Conservation (phyloP, 2,329 filamentous ascomycete genomes). For the Zasmidium citrigriseum region DNA sequence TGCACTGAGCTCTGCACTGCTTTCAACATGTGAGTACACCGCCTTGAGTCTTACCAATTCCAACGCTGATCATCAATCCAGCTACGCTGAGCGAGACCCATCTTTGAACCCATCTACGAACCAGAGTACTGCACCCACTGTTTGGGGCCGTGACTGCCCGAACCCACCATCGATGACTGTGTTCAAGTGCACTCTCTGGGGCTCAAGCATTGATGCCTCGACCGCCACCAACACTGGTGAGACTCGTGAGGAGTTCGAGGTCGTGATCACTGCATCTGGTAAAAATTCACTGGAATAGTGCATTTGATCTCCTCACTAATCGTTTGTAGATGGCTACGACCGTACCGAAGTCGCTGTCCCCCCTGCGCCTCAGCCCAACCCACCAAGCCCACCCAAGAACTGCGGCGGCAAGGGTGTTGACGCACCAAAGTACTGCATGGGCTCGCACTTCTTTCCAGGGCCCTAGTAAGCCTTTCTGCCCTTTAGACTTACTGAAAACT, state of each 20-base stretch:
- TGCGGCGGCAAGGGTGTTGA: slow-evolving; percentile 21
- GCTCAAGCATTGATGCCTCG: slow-evolving; percentile 31
- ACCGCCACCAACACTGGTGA: slow-evolving; percentile 28
- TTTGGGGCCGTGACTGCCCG: slow-evolving; percentile 28
- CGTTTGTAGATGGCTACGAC: too few relatives aligned
- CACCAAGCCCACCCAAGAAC: slow-evolving; percentile 14
- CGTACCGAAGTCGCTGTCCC: too few relatives aligned
- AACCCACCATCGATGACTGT: slow-evolving; percentile 32
- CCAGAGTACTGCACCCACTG: slow-evolving; percentile 22
- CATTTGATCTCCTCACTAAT: too few relatives aligned
- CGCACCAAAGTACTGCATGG: slow-evolving; percentile 22
- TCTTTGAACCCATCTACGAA: slow-evolving; percentile 27
- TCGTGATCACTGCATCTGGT: slow-evolving; percentile 31
- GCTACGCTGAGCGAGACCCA: slow-evolving; percentile 25
- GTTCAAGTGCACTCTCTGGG: slow-evolving; percentile 36
- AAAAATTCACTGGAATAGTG: too few relatives aligned
- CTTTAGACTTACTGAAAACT: too few relatives aligned
- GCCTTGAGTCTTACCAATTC: too few relatives aligned
- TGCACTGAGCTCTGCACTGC: slow-evolving; percentile 21
- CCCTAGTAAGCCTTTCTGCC: too few relatives aligned
- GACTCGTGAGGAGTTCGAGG: slow-evolving; percentile 26
- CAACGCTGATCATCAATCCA: too few relatives aligned
- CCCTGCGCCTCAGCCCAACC: background rate
- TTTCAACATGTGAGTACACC: too few relatives aligned
- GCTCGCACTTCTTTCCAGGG: slow-evolving; percentile 35